Percentiles rank a stretch among this genome's conserved stretches.
Evolutionary conservation across 352 stramenopile genomes (phyloP).

Genomic region (Saprolegnia parasitica): DNA sequence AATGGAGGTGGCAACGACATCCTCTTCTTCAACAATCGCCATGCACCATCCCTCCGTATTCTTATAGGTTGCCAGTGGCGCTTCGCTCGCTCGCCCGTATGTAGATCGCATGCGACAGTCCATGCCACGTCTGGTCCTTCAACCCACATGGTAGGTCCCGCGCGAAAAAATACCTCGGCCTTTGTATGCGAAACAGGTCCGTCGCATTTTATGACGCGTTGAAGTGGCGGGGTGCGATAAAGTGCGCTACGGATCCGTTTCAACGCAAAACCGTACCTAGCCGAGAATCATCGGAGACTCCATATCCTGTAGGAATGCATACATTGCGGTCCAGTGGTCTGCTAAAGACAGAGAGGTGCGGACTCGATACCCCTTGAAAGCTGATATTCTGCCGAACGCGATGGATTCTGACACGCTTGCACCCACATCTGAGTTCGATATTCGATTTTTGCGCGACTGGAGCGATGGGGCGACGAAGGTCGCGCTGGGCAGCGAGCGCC

Average conservation of each 20-base stretch:
- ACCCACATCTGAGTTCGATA: conserved; percentile 12
- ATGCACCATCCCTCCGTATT: not conserved
- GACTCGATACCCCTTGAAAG: not conserved
- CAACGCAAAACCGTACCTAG: not conserved
- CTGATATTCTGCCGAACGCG: not conserved
- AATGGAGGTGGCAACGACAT: conserved; percentile 2
- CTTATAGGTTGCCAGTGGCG: not conserved
- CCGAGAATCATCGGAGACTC: not conserved
- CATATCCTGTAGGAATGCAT: not conserved
- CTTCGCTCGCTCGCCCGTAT: not conserved
- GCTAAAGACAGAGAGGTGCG: not conserved
- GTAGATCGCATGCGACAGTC: conserved; percentile 13
- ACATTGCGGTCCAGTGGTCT: not conserved
- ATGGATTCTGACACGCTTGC: conserved; percentile 15
- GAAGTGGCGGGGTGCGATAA: not conserved
- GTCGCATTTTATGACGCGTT: conserved; percentile 3
- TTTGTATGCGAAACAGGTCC: not conserved
- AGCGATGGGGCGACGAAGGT: conserved; percentile 11
- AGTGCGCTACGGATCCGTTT: not conserved
- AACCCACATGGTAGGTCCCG: conserved; percentile 9
- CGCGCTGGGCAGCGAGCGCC: not conserved
- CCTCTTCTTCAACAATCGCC: not conserved
- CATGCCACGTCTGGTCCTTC: conserved; percentile 13
- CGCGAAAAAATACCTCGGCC: conserved; percentile 3
- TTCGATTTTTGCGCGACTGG: not conserved